Evolutionary conservation across 225 moss, liverwort and hornwort genomes (phyloP).

Genomic region (Rhytidiadelphus loreus): DNA sequence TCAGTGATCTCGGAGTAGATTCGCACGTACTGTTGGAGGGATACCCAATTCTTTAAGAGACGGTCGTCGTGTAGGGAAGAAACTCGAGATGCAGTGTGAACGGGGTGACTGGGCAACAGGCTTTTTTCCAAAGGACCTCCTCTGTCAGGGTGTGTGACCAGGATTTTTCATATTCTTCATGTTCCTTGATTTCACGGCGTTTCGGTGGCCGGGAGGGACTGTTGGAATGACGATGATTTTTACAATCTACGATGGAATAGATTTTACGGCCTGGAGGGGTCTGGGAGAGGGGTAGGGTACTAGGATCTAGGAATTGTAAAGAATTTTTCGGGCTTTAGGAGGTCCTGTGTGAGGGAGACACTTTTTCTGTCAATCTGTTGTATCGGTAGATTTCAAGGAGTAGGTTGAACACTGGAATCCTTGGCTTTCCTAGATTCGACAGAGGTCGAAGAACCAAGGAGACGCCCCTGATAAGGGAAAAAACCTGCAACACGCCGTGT

Average conservation of each 20-base stretch:
- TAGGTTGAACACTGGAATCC: not conserved
- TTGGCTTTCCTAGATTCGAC: accelerated
- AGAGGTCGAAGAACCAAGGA: not conserved
- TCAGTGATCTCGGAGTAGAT: not conserved
- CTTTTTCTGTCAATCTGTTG: not conserved
- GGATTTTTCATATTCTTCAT: not conserved
- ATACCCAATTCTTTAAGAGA: too few species aligned
- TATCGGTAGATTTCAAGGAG: accelerated
- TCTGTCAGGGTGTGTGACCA: not conserved
- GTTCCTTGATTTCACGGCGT: not conserved
- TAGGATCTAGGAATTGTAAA: accelerated
- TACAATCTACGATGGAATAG: accelerated
- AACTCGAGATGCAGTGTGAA: not conserved
- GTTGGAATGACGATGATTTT: not conserved
- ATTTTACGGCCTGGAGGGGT: not conserved
- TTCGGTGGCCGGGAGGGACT: not conserved
- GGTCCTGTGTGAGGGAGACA: not conserved
- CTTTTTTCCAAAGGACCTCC: not conserved
- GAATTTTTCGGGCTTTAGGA: not conserved
- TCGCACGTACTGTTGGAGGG: not conserved
- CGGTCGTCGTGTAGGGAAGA: not conserved
- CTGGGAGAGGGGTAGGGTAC: too few species aligned
- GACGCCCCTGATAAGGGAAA: not conserved
- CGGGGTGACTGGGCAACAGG: not conserved
- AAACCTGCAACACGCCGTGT: not conserved